A percentile compares a stretch with the other conserved stretches of the same genome.
Evolutionary conservation across 2,329 filamentous ascomycete genomes (phyloP).

Genomic region (Scedosporium dehoogii): DNA sequence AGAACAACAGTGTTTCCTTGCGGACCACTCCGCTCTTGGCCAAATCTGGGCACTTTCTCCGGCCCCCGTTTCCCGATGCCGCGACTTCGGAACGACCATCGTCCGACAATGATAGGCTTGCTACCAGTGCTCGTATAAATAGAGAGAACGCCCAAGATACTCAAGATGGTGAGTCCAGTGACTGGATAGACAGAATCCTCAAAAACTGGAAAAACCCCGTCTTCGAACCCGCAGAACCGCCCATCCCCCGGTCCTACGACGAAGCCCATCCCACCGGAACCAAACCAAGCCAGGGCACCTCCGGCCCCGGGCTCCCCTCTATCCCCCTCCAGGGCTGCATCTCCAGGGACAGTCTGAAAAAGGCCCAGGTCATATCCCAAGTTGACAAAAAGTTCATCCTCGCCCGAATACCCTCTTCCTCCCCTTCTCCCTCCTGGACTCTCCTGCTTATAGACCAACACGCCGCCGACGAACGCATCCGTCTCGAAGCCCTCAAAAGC

Average conservation of each 20-base stretch:
- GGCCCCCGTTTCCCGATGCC: slow-evolving; percentile 9
- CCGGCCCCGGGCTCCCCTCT: slow-evolving; percentile 7
- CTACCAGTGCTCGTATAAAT: too few species aligned
- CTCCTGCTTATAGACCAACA: slow-evolving; percentile 86
- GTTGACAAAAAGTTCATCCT: slow-evolving; percentile 88
- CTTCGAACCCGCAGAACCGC: slow-evolving; percentile 43
- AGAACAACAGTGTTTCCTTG: not conserved
- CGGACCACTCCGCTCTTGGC: not conserved
- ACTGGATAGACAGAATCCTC: slow-evolving; percentile 54
- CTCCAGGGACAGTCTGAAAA: slow-evolving; percentile 49
- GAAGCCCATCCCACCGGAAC: slow-evolving; percentile 11
- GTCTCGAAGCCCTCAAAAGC: slow-evolving; percentile 62
- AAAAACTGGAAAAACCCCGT: slow-evolving; percentile 66
- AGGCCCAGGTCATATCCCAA: slow-evolving; percentile 63
- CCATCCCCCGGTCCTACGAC: slow-evolving; percentile 31
- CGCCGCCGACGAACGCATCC: slow-evolving; percentile 81
- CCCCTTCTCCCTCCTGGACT: slow-evolving; percentile 27
- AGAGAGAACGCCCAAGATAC: not conserved
- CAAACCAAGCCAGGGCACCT: slow-evolving; percentile 16
- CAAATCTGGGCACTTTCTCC: slow-evolving; percentile 8
- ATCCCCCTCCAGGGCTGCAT: slow-evolving; percentile 33
- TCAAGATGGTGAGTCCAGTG: slow-evolving; percentile 13
- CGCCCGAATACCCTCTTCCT: slow-evolving; percentile 37
- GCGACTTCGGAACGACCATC: not conserved
- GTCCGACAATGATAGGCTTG: too few species aligned